These are phyloP conservation scores for Arctium lappa DNA, from an alignment of 129 eudicot species.

Conservation along the genomic window DNA sequence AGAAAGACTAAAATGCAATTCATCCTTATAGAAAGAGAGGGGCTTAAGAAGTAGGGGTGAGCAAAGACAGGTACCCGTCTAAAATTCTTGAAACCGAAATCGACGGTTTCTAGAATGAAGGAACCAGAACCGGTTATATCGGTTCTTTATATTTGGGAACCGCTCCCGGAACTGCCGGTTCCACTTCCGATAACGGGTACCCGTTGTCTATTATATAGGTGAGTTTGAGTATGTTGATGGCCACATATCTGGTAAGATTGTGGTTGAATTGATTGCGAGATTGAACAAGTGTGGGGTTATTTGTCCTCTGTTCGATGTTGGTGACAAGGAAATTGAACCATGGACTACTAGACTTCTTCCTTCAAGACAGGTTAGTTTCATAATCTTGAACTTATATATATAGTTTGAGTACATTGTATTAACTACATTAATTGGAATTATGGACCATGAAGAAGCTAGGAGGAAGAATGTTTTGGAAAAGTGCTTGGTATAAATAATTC, in stretches of 20 bases:
- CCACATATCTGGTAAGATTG: conserved; percentile 63
- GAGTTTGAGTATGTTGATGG: conserved; percentile 73
- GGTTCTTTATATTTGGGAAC: too few relatives aligned
- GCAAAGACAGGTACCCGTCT: too few relatives aligned
- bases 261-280: conserved; percentile 56
- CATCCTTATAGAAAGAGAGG: too few relatives aligned
- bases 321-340: conserved; percentile 59
- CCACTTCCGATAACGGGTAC: too few relatives aligned
- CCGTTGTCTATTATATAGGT: conserved; percentile 35
- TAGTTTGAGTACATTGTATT: conserved; percentile 71
- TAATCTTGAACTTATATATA: neutral
- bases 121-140: too few relatives aligned
- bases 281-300: conserved; percentile 62
- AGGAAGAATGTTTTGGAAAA: conserved; percentile 72
- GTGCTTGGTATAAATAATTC: conserved; percentile 41
- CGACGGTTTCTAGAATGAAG: too few relatives aligned
- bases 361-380: conserved; percentile 47
- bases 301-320: conserved; percentile 61
- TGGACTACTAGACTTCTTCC: conserved; percentile 68
- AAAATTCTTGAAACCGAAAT: too few relatives aligned
- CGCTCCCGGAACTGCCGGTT: too few relatives aligned
- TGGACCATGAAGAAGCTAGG: conserved; percentile 79
- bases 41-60: too few relatives aligned
- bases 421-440: conserved; percentile 73
- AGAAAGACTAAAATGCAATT: too few relatives aligned